These are phyloP conservation scores for Penicillium diatomitis DNA, from an alignment of 495 filamentous ascomycete genomes.

Conservation along the genomic window DNA sequence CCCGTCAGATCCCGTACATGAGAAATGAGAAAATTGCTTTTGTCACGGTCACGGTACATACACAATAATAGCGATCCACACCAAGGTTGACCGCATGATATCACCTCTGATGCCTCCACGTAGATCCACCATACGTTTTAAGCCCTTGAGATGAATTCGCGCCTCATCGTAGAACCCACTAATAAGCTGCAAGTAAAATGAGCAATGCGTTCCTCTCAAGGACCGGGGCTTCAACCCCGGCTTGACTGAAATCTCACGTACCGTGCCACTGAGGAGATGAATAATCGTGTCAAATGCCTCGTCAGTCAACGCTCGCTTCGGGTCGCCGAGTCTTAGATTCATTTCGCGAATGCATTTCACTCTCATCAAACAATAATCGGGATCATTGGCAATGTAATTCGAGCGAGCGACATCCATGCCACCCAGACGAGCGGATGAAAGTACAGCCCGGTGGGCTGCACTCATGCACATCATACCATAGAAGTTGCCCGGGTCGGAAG, in stretches of 20 bases:
- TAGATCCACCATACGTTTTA: conserved; percentile 28
- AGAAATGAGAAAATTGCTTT: not conserved
- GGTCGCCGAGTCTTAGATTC: conserved; percentile 23
- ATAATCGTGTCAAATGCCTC: conserved; percentile 30
- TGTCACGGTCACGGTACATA: conserved; percentile 4
- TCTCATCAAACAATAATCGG: conserved; percentile 30
- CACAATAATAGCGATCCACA: conserved; percentile 22
- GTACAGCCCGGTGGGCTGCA: conserved; percentile 25
- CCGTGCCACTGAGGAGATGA: conserved; percentile 25
- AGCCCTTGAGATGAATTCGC: conserved; percentile 24
- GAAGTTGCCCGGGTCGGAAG: conserved; percentile 27
- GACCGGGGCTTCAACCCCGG: too few relatives aligned
- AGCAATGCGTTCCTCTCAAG: conserved; percentile 1
- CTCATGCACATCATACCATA: conserved; percentile 31
- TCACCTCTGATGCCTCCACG: conserved; percentile 23
- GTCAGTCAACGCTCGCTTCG: conserved; percentile 16
- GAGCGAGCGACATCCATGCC: not conserved
- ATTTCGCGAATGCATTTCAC: conserved; percentile 25
- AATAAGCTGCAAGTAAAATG: conserved; percentile 17
- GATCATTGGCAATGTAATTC: conserved; percentile 11
- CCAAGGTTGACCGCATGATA: conserved; percentile 20
- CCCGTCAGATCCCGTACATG: not conserved
- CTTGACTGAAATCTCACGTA: conserved; percentile 4
- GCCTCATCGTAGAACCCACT: conserved; percentile 25
- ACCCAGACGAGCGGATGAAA: conserved; percentile 13